Evolutionary conservation across 1,284 basidiomycete genomes (phyloP).

Genomic region (Cerrena zonata): DNA sequence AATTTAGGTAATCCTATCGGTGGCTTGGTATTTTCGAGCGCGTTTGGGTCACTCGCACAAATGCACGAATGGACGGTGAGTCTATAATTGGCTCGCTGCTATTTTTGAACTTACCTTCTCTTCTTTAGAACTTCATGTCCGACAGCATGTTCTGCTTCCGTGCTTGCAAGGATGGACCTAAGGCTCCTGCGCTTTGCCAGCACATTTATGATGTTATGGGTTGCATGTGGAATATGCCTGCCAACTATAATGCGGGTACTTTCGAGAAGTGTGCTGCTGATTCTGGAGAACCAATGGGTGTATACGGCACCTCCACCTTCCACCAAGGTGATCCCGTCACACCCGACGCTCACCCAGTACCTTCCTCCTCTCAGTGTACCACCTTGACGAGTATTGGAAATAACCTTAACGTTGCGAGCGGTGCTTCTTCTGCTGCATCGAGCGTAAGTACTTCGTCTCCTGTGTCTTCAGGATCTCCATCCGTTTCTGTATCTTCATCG

Average conservation of each 20-base stretch:
- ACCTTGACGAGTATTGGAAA: conserved; percentile 38
- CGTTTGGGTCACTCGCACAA: conserved; percentile 56
- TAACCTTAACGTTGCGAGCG: conserved; percentile 20
- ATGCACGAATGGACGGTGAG: conserved; percentile 64
- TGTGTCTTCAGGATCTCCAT: not conserved
- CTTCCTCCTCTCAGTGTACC: conserved; percentile 50
- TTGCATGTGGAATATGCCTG: conserved; percentile 68
- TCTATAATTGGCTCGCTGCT: not conserved
- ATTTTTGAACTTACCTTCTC: conserved; percentile 1
- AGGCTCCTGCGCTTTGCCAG: conserved; percentile 57
- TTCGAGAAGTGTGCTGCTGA: conserved; percentile 58
- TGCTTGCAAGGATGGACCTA: conserved; percentile 58
- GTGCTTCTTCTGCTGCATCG: conserved; percentile 10
- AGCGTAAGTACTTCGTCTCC: not conserved
- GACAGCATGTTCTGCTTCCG: conserved; percentile 66
- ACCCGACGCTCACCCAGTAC: conserved; percentile 54
- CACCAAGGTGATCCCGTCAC: conserved; percentile 57
- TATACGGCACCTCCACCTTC: conserved; percentile 64
- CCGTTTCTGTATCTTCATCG: not conserved
- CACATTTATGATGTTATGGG: conserved; percentile 66
- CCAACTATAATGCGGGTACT: conserved; percentile 47
- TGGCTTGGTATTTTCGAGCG: conserved; percentile 66
- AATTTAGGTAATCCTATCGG: conserved; percentile 57
- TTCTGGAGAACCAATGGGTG: conserved; percentile 59
- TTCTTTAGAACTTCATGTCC: conserved; percentile 49